A percentile compares a stretch with the other conserved stretches of the same genome.
Evolutionary conservation across 208 protist species (phyloP).

Genomic region (Leishmania guyanensis): DNA sequence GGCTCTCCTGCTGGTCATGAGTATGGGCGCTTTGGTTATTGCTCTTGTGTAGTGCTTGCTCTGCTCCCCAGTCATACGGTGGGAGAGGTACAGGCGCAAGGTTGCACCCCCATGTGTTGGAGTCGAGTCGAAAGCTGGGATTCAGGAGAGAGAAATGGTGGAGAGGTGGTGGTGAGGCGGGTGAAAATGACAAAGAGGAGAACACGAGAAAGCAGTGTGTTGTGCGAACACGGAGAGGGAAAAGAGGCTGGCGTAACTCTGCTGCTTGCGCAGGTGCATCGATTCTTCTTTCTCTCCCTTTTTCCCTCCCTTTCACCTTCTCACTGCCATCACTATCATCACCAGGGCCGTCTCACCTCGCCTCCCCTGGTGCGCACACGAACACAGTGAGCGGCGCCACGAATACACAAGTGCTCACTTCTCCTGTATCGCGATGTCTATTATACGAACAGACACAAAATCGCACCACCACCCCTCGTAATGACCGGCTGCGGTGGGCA

Average conservation of each 20-base stretch:
- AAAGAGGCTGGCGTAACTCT: neutral
- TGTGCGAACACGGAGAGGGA: neutral
- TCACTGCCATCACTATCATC: neutral
- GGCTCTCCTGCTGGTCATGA: neutral
- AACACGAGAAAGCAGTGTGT: neutral
- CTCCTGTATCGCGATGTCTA: constrained; percentile 11
- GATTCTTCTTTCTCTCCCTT: neutral
- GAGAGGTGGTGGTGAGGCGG: neutral
- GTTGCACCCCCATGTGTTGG: neutral
- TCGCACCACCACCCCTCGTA: neutral
- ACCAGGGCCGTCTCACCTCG: neutral
- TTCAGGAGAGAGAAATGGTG: neutral
- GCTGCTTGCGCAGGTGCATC: neutral
- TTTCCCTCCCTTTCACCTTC: neutral
- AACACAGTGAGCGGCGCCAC: neutral
- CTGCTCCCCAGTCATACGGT: neutral
- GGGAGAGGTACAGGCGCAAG: neutral
- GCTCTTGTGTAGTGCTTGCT: neutral
- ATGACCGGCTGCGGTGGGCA: neutral
- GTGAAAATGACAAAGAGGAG: neutral
- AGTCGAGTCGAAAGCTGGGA: neutral
- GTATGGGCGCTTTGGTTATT: neutral
- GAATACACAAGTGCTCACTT: neutral
- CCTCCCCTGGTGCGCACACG: neutral
- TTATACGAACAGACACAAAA: constrained; percentile 2